These are phyloP conservation scores for Trichosanthes cucumerina DNA, from an alignment of 306 rosid species.

Conservation along the genomic window DNA sequence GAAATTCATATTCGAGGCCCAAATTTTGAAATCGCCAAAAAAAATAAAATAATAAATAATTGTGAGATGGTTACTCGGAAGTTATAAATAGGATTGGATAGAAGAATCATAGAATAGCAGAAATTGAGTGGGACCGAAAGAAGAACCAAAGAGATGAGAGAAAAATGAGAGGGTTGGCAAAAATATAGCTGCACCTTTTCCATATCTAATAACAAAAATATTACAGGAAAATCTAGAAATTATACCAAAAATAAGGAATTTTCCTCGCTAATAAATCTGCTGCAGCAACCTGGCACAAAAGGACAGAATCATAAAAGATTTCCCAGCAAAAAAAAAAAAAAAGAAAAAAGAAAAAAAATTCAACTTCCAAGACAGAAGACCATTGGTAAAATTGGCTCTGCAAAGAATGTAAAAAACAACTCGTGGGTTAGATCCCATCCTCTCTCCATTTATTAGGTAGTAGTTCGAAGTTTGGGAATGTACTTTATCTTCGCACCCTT, in stretches of 20 bases:
- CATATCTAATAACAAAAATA: slow-evolving; percentile 3
- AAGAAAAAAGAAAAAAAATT: background rate
- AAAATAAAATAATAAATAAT: too few relatives aligned
- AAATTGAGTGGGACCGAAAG: background rate
- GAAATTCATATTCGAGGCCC: background rate
- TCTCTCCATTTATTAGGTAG: slow-evolving; percentile 24
- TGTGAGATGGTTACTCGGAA: background rate
- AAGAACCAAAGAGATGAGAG: background rate
- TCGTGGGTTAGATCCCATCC: slow-evolving; percentile 26
- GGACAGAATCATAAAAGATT: slow-evolving; percentile 22
- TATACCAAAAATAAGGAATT: slow-evolving; percentile 11
- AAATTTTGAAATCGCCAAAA: background rate
- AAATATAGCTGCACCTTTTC: slow-evolving; percentile 6
- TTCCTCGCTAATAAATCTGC: slow-evolving; percentile 30
- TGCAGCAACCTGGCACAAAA: slow-evolving; percentile 21
- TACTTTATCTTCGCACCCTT: slow-evolving; percentile 40
- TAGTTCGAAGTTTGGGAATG: slow-evolving; percentile 41
- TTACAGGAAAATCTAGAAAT: slow-evolving; percentile 14
- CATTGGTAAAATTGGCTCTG: slow-evolving; percentile 55
- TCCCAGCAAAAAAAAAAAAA: slow-evolving; percentile 17
- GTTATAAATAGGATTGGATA: background rate
- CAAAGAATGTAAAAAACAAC: slow-evolving; percentile 24
- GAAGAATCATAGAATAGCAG: background rate
- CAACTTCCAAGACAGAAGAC: slow-evolving; percentile 58
- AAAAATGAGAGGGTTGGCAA: background rate